Evolutionary conservation across 2,329 filamentous ascomycete species (phyloP).

Genomic region (Aspergillus intermedius): DNA sequence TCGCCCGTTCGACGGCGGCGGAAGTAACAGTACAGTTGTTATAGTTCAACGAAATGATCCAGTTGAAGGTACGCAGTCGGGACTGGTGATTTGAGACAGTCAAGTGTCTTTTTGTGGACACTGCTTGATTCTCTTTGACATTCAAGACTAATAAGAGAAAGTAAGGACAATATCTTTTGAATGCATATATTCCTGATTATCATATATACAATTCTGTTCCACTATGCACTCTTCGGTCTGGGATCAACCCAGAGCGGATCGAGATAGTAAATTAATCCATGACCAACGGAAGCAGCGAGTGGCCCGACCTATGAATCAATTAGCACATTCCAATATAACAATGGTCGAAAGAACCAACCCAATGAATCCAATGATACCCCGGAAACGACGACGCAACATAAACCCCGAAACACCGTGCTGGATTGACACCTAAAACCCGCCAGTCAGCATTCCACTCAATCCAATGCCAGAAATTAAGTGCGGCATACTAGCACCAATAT

Average conservation of each 20-base stretch:
- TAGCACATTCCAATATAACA: too few relatives aligned
- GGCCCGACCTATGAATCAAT: constrained; percentile 16
- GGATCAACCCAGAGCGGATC: constrained; percentile 19
- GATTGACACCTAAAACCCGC: constrained; percentile 31
- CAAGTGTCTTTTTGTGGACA: too few relatives aligned
- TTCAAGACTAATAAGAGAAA: too few relatives aligned
- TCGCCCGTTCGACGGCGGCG: too few relatives aligned
- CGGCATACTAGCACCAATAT: constrained; percentile 31
- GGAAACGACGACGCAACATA: constrained; percentile 35
- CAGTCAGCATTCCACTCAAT: not conserved
- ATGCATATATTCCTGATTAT: not conserved
- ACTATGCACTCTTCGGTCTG: not conserved
- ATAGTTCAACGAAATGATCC: too few relatives aligned
- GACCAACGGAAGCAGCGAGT: constrained; percentile 22
- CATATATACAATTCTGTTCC: not conserved
- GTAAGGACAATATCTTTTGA: not conserved
- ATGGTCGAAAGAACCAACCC: constrained; percentile 14
- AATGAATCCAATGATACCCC: constrained; percentile 34
- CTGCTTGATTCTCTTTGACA: too few relatives aligned
- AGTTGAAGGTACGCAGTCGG: too few relatives aligned
- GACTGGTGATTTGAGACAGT: too few relatives aligned
- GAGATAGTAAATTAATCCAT: constrained; percentile 27
- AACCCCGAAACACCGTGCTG: constrained; percentile 41
- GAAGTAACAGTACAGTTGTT: too few relatives aligned
- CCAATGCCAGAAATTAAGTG: not conserved